Conservation (phyloP, 1,284 basidiomycete genomes). For the Fomitiporia mediterranea region DNA sequence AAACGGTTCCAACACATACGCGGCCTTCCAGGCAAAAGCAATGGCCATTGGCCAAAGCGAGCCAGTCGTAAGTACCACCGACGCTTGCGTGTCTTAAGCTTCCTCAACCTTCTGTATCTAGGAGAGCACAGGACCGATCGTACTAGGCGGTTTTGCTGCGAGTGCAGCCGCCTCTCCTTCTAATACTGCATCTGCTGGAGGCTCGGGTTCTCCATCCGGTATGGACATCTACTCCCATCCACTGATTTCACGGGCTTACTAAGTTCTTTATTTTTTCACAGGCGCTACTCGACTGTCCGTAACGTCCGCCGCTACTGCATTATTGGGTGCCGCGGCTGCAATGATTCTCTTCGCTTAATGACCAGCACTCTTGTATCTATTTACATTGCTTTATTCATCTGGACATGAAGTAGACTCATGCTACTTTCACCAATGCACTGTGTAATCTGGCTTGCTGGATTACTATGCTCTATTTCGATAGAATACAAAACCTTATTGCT, state of each 20-base stretch:
- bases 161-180: conserved; percentile 34
- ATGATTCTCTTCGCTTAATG: conserved; percentile 10
- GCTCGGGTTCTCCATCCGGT: conserved; percentile 21
- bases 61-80: conserved; percentile 28
- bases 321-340: neutral
- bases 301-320: neutral
- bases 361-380: neutral
- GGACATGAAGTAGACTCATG: neutral
- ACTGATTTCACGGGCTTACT: neutral
- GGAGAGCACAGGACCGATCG: conserved; percentile 36
- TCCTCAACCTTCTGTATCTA: conserved; percentile 21
- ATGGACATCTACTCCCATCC: neutral
- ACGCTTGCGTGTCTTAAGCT: conserved; percentile 18
- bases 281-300: conserved; percentile 2
- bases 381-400: neutral
- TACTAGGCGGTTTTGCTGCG: conserved; percentile 40
- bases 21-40: conserved; percentile 44
- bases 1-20: conserved; percentile 47
- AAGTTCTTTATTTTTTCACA: neutral
- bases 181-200: conserved; percentile 22
- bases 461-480: too few species aligned
- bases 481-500: too few species aligned
- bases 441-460: neutral
- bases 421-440: neutral
- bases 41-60: conserved; percentile 37